Evolutionary conservation across 2,329 filamentous ascomycete species (phyloP), one percentile per base, ranked within the genome.

Genomic region (Westerdykella ornata): DNA sequence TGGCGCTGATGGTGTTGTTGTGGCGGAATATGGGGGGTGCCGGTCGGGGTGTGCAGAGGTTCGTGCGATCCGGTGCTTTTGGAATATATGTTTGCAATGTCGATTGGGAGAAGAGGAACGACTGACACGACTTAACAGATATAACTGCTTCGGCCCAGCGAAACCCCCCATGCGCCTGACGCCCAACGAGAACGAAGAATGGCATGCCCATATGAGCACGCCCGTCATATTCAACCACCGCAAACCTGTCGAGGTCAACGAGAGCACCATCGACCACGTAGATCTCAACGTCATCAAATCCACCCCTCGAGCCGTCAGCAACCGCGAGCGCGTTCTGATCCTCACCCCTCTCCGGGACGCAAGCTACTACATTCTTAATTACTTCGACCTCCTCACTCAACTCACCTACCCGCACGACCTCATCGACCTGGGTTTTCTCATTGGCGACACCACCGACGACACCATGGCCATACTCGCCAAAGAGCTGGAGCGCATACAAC

Each of bases 161-260:
- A 96, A 94, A 72, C 80, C 92, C n/a, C 92, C 92, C 39, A 94
- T 94, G 81, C 81, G 92, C 51, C 95, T 98, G 88, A 80, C 85
- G 32, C 72, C 84, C 42, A 96, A 96, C 64, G 92, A 98, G 64
- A 84, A 90, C 66, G 82, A 82, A 47, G 78, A 87, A 51, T 98
- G 92, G 92, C 84, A 85, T 53, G 81, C 81, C 43, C 89, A 95
- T 62, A 73, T 92, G 48, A 82, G 89, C 56, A 97, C 92, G 3
- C 92, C 92, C 37, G 88, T 98, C 54, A 79, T 95, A 52, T 96
- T 94, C 75, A 98, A 98, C 72, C 86, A 90, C 68, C 92, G 97
- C 68, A 82, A 84, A 49, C 84, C 92, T 28, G 75, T 96, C 59
- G 81, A 85, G 63, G 74, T 97, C 70, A 92, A 95, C 66, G 80